These are phyloP conservation scores for Tetrahymena malaccensis DNA, from an alignment of 73 alveolate species.

Conservation along the genomic window DNA sequence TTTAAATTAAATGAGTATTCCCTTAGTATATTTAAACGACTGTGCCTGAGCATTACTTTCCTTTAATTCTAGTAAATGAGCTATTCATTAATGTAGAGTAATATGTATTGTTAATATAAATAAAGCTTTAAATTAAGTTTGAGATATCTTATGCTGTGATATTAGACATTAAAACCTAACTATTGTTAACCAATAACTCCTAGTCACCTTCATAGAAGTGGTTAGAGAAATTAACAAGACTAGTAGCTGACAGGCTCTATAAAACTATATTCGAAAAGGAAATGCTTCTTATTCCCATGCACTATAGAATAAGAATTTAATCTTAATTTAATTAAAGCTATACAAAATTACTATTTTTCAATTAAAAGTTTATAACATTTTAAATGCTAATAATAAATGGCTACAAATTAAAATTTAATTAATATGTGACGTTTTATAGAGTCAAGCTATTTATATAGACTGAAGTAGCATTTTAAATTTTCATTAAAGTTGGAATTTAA, in stretches of 20 bases:
- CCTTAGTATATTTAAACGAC: not conserved
- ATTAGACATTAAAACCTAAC: not conserved
- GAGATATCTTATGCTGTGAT: not conserved
- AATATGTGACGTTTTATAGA: not conserved
- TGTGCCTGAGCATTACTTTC: not conserved
- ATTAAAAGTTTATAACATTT: not conserved
- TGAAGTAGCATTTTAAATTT: not conserved
- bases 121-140: not conserved
- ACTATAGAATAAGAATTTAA: no score
- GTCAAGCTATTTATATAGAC: not conserved
- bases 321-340: no score
- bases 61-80: not conserved
- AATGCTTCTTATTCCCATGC: not conserved
- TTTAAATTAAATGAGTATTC: not conserved
- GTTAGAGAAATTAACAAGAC: not conserved
- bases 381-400: not conserved
- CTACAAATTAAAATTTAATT: no score
- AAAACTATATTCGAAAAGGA: no score
- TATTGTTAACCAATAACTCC: not conserved
- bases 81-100: not conserved
- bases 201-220: not conserved
- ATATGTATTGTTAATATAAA: not conserved
- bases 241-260: no score
- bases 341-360: not conserved
- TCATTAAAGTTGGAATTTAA: not conserved